Evolutionary conservation across 805 yeast genomes (phyloP).

Genomic region (Myxozyma kluyveri): DNA sequence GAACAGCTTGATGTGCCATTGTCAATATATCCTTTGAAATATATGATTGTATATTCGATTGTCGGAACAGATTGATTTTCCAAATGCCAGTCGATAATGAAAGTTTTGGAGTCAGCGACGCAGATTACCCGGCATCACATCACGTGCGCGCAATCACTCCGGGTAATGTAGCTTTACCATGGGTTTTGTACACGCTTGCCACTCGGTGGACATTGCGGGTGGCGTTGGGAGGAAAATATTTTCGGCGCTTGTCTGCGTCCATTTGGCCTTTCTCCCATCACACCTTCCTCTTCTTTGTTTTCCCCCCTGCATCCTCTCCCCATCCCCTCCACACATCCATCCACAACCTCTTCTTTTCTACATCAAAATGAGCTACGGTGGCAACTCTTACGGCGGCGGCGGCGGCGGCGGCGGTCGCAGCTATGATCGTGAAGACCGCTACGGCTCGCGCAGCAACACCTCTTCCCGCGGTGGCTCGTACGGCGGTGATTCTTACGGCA

Average conservation of each 20-base stretch:
- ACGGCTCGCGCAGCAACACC: conserved; percentile 6
- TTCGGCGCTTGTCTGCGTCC: background rate
- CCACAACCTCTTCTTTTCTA: background rate
- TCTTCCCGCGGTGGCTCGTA: conserved; percentile 11
- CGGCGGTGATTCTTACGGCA: conserved; percentile 22
- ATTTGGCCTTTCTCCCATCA: background rate
- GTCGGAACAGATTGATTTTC: too few relatives aligned
- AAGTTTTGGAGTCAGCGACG: too few relatives aligned
- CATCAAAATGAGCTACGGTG: conserved; percentile 26
- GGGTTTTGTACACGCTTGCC: too few relatives aligned
- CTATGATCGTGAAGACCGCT: conserved; percentile 12
- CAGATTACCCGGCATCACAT: too few relatives aligned
- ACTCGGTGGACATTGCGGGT: too few relatives aligned
- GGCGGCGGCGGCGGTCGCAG: conserved; percentile 18
- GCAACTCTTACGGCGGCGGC: conserved; percentile 15
- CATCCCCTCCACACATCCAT: background rate
- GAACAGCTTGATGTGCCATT: conserved; percentile 35
- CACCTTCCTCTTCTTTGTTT: background rate
- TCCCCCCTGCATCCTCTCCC: background rate
- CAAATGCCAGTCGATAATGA: too few relatives aligned
- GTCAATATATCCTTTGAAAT: too few relatives aligned
- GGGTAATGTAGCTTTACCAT: too few relatives aligned
- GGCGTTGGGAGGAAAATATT: conserved; percentile 1
- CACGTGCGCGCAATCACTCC: too few relatives aligned
- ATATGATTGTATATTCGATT: too few relatives aligned